Base-by-base conservation (phyloP, 2,329 filamentous ascomycete species). In the Trichoderma aggressivum region DNA sequence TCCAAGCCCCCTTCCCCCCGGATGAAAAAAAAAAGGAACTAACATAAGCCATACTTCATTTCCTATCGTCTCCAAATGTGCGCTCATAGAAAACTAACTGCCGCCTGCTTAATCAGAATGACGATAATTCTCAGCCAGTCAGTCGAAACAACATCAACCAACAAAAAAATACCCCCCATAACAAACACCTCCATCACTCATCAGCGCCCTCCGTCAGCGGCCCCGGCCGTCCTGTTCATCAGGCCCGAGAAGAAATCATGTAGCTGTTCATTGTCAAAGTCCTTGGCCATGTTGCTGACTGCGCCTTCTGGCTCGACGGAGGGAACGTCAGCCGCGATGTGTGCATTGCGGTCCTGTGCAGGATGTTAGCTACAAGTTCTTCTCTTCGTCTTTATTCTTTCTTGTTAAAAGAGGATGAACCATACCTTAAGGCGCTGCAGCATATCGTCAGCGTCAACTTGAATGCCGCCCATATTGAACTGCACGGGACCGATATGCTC, bases 391-490 rank as follows among this genome's bases (percentile, higher is more conserved):
- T 21, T 11, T 14, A 3, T 16, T 12, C 3, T 10, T 16, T 24
- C 47, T n/a, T 24, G n/a, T 18, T n/a, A 12, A 36, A 7, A 7
- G 14, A 18, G 2, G 47, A 43, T 43, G 26, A 24, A 36, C 6
- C 82, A 77, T 82, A 95, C 93, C 88, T 94, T 94, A 72, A 97
- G 85, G 76, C 92, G 89, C 80, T 94, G 92, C 71, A 97, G 83
- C 92, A 97, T 96, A 77, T 97, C 94, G 78, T 97, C 94, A 10
- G 94, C 94, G 81, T 98, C 94, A 34, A 97, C 93, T 79, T 97
- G 94, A 74, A 99, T 98, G 67, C 96, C 96, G 55, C 96, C 96
- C 87, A 99, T 96, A 80, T 99, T 99, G 84, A 98, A 98, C 78
- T 97, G 94, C 74, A 98, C 94, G 0, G 94, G 94, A 0, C 94